These are phyloP conservation scores for Plasmopara halstedii DNA, from an alignment of 352 stramenopile genomes.

Conservation along the genomic window DNA sequence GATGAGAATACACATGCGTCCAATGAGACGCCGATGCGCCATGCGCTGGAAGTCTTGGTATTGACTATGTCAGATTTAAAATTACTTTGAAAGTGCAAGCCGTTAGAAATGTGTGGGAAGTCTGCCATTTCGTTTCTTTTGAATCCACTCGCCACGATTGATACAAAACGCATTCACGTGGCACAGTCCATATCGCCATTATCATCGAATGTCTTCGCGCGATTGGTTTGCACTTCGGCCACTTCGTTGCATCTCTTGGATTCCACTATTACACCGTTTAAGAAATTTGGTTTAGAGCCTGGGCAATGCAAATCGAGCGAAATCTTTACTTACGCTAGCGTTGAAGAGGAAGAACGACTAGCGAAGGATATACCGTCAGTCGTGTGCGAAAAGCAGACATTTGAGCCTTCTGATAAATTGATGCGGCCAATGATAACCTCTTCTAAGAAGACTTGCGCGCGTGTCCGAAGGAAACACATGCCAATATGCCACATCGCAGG, in stretches of 20 bases:
- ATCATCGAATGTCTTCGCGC: constrained; percentile 4
- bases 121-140: constrained; percentile 33
- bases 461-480: constrained; percentile 33
- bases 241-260: constrained; percentile 19
- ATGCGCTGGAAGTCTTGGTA: background rate
- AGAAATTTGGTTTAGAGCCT: constrained; percentile 16
- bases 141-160: constrained; percentile 16
- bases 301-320: constrained; percentile 12
- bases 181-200: constrained; percentile 8
- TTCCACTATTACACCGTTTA: constrained; percentile 23
- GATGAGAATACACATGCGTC: no score
- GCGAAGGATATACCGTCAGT: background rate
- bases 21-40: background rate
- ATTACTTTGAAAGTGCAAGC: background rate
- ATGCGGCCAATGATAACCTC: background rate
- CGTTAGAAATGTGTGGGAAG: constrained; percentile 17
- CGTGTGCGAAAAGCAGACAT: constrained; percentile 12
- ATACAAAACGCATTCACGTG: background rate
- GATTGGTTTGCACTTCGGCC: constrained; percentile 2
- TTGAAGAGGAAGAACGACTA: background rate
- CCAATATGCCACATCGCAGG: constrained; percentile 53
- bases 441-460: constrained; percentile 4
- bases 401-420: background rate
- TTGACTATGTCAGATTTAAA: background rate
- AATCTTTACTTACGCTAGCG: constrained; percentile 9